Evolutionary conservation across 2,329 filamentous ascomycete genomes (phyloP).

Genomic region (Colletotrichum lupini): DNA sequence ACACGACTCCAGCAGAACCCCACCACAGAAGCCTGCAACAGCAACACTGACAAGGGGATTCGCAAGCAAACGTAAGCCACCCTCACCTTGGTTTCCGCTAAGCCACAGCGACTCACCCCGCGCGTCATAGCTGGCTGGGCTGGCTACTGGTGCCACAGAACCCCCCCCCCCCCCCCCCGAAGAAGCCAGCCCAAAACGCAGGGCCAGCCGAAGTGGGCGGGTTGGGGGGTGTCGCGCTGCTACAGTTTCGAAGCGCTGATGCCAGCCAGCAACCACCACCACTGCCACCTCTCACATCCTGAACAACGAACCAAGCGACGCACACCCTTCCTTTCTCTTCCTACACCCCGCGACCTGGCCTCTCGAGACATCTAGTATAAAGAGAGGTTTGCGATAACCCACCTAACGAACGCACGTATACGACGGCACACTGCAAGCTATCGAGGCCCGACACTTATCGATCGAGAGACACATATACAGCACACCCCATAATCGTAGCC

Average conservation of each 20-base stretch:
- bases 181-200: too few relatives aligned
- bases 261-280: slow-evolving; percentile 15
- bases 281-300: background rate
- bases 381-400: background rate
- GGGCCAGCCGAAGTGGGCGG: slow-evolving; percentile 3
- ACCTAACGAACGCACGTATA: background rate
- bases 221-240: slow-evolving; percentile 10
- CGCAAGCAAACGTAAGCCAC: background rate
- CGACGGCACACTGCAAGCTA: background rate
- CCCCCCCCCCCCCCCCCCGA: too few relatives aligned
- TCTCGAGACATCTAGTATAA: background rate
- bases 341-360: slow-evolving; percentile 6
- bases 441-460: background rate
- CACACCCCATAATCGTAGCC: background rate
- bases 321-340: background rate
- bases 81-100: background rate
- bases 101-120: slow-evolving; percentile 25
- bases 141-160: background rate
- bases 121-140: slow-evolving; percentile 26
- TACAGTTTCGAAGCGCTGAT: slow-evolving; percentile 16
- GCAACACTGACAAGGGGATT: background rate
- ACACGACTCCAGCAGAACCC: background rate
- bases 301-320: background rate
- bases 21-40: background rate
- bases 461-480: background rate